Evolutionary conservation across 805 yeast species (phyloP), one percentile per base, ranked within the genome.

Genomic region (Wickerhamomyces kurtzmanii): DNA sequence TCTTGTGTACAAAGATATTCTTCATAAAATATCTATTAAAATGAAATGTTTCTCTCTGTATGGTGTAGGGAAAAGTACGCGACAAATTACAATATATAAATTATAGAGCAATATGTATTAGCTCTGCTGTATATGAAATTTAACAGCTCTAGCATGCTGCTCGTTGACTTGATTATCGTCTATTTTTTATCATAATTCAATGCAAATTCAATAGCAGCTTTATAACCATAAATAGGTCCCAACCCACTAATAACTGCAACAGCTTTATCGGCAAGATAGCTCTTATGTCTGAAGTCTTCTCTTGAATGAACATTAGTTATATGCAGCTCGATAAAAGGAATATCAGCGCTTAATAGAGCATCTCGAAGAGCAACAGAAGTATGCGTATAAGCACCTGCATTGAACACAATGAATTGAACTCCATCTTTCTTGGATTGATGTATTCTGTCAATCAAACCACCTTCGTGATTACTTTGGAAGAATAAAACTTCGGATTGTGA

Each of bases 381-480:
- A 35, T 66, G 72, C 3, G 71, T 66, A 39, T 62, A 65, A 8
- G 72, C 72, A 26, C 71, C 71, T 9, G 71, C 71, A 37, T 66
- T 66, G 27, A 66, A 64, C 21, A 66, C 54, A 24, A 66, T 60
- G 38, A 64, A 65, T 21, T 65, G 61, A 6, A 45, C 37, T 13
- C 43, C 45, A 20, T 45, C 38, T 12, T 33, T 33, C 37, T 53
- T 58, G 8, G 71, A 70, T 37, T 59, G 51, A 36, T 66, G 72
- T 23, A 66, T 65, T 23, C 68, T 43, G 36, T 66, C 71, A 20
- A 66, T 51, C 15, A 66, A 47, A 22, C 51, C 53, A 15, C 72
- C 72, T 43, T 66, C 72, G 15, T 59, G 55, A 29, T 66, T 66
- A 35, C 45, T 51, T 37, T 66, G 72, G 44, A 39, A 65, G 8